Evolutionary conservation across 441 rosid species (phyloP).

Genomic region (Jatropha multifida): DNA sequence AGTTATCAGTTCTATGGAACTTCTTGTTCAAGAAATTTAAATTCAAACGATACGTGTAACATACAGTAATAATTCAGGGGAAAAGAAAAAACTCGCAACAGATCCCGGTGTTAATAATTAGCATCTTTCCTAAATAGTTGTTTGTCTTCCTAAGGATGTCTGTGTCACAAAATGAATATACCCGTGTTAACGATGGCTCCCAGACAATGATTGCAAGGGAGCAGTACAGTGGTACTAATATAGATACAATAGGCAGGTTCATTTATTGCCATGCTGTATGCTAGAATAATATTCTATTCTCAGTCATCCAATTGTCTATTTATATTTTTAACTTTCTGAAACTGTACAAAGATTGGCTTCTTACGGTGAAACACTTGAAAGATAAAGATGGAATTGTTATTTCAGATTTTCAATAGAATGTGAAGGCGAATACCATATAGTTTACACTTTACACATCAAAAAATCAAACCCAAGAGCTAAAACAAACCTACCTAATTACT

Average conservation of each 20-base stretch:
- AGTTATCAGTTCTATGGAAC: slow-evolving; percentile 15
- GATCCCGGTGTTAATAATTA: background rate
- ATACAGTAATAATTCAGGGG: background rate
- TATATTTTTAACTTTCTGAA: background rate
- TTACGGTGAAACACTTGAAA: background rate
- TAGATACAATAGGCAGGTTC: background rate
- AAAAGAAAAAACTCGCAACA: background rate
- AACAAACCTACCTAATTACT: slow-evolving; percentile 12
- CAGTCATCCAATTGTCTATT: background rate
- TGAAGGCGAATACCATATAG: background rate
- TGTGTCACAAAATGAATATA: background rate
- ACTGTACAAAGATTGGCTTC: slow-evolving; percentile 1
- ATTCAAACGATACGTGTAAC: slow-evolving; percentile 4
- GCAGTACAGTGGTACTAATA: background rate
- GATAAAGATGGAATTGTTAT: background rate
- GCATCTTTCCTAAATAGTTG: background rate
- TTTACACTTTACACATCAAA: background rate
- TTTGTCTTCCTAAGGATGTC: background rate
- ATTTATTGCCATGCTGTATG: background rate
- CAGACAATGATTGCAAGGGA: no score
- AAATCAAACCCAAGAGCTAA: slow-evolving; percentile 6
- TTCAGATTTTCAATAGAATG: background rate
- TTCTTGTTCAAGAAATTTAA: slow-evolving; percentile 18
- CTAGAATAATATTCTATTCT: background rate
- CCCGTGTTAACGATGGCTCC: background rate